phyloP scores from a whole-genome alignment of 352 stramenopile genomes.

The Phytophthora hibernalis region DNA sequence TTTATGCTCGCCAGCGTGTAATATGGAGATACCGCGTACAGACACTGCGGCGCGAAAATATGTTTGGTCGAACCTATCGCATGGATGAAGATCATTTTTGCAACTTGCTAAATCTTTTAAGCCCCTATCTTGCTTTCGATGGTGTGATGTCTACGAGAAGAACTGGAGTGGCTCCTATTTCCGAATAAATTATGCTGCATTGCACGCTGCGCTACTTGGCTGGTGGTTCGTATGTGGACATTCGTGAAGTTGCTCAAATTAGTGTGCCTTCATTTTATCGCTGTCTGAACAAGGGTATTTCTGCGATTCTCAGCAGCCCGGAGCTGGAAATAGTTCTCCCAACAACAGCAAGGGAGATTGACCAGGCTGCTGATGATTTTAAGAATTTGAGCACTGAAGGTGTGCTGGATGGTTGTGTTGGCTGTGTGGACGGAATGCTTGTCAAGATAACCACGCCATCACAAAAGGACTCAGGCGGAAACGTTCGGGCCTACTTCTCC shows the following conservation, averaged over 20 bases:
- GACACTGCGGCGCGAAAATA: neutral
- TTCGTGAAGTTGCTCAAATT: slow-evolving; percentile 5
- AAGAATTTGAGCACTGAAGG: slow-evolving; percentile 1
- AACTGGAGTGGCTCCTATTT: slow-evolving; percentile 9
- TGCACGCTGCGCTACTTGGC: slow-evolving; percentile 1
- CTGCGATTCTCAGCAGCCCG: neutral
- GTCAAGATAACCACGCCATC: slow-evolving; percentile 1
- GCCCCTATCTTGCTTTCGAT: neutral
- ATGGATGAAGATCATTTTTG: slow-evolving; percentile 3
- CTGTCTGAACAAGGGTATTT: slow-evolving; percentile 10
- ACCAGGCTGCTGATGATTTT: neutral
- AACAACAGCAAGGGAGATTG: neutral
- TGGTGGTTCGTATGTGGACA: slow-evolving; percentile 10
- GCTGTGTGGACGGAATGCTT: slow-evolving; percentile 12
- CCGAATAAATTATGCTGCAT: slow-evolving; percentile 2
- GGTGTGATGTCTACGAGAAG: slow-evolving; percentile 5
- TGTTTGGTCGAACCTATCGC: neutral
- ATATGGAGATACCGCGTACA: neutral
- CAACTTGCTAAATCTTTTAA: neutral
- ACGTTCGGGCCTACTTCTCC: slow-evolving; percentile 7
- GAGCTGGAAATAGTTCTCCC: neutral
- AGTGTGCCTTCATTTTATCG: slow-evolving; percentile 15
- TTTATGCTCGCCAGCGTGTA: neutral
- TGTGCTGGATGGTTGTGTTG: slow-evolving; percentile 12
- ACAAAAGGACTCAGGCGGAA: too few relatives aligned